phyloP scores from a whole-genome alignment of 331 rosid species.

The Cucumis variabilis region DNA sequence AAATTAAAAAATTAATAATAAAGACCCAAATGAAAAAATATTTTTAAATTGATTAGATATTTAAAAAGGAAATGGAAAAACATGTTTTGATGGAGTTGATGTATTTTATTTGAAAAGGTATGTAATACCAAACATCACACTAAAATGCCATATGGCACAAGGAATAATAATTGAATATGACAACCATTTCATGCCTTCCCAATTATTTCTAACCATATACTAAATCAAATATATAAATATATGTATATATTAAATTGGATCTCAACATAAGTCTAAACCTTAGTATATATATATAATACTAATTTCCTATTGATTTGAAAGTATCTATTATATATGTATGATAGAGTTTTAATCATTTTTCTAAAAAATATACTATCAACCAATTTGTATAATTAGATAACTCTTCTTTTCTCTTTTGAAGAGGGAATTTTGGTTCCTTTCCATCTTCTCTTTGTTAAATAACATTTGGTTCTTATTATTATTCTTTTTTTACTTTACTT shows the following conservation, averaged over 20 bases:
- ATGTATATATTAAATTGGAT: not conserved
- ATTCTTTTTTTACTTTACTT: no score
- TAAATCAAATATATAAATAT: not conserved
- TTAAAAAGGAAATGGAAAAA: not conserved
- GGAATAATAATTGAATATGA: constrained; percentile 5
- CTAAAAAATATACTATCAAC: no score
- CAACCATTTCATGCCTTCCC: not conserved
- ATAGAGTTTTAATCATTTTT: no score
- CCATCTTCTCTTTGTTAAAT: no score
- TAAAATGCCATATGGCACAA: not conserved
- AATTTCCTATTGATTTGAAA: not conserved
- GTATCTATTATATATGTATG: no score
- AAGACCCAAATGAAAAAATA: no score
- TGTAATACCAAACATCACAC: not conserved
- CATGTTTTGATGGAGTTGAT: not conserved
- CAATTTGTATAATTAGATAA: no score
- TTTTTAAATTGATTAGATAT: no score
- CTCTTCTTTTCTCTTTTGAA: no score
- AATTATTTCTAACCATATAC: not conserved
- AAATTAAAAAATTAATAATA: no score
- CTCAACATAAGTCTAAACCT: not conserved
- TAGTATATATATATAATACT: not conserved
- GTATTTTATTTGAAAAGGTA: not conserved
- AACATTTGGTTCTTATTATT: no score
- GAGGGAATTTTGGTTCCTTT: no score